Conservation (phyloP, 1,284 basidiomycete genomes). For the Neonothopanus nambi region DNA sequence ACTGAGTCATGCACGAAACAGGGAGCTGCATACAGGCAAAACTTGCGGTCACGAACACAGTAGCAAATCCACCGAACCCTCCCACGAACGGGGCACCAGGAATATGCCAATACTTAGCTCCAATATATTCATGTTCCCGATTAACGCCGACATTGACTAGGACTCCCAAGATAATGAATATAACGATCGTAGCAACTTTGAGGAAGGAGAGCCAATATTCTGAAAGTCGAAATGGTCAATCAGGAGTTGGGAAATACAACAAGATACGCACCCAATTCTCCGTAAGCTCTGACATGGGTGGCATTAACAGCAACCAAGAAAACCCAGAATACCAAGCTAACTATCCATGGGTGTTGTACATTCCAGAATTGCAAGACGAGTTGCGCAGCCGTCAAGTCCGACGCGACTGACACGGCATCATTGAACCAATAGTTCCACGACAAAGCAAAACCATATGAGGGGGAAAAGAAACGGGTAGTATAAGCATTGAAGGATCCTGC, state of each 20-base stretch:
- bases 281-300: constrained; percentile 69
- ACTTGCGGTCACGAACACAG: constrained; percentile 79
- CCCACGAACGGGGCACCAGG: constrained; percentile 77
- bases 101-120: constrained; percentile 65
- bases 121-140: constrained; percentile 59
- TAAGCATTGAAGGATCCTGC: constrained; percentile 82
- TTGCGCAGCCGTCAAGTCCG: constrained; percentile 76
- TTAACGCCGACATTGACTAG: constrained; percentile 77
- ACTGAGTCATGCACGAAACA: background rate
- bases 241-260: background rate
- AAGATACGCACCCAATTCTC: constrained; percentile 61
- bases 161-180: constrained; percentile 71
- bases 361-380: constrained; percentile 75
- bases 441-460: constrained; percentile 64
- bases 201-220: constrained; percentile 80
- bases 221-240: constrained; percentile 24
- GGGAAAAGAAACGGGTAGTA: constrained; percentile 76
- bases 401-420: constrained; percentile 76
- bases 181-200: constrained; percentile 67
- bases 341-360: constrained; percentile 62
- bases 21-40: constrained; percentile 63
- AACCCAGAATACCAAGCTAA: constrained; percentile 69
- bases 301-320: constrained; percentile 70
- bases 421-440: constrained; percentile 86
- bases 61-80: constrained; percentile 74